Percentiles rank a stretch among this genome's conserved stretches.
These are phyloP conservation scores for Claviceps maximensis DNA, from an alignment of 2,329 filamentous ascomycete genomes.

Conservation along the genomic window DNA sequence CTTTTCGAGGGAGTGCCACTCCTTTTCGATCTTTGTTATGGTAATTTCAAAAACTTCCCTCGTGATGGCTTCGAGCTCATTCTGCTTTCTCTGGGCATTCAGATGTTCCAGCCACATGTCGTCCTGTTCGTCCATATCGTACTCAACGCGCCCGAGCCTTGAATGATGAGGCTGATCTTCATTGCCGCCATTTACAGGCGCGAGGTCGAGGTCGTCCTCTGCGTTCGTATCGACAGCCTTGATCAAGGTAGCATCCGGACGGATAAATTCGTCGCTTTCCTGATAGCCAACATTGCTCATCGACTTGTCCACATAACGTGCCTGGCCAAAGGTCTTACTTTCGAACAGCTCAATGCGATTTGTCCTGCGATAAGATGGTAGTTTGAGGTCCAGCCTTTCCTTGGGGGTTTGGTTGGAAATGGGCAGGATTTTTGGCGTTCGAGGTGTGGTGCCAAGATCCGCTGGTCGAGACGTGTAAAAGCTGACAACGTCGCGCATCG, in stretches of 20 bases:
- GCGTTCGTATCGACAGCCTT: slow-evolving; percentile 46
- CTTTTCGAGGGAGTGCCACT: slow-evolving; percentile 94
- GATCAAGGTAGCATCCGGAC: slow-evolving; percentile 60
- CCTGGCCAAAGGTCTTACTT: slow-evolving; percentile 70
- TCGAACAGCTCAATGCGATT: slow-evolving; percentile 72
- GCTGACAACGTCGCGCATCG: slow-evolving; percentile 36
- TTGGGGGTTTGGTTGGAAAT: slow-evolving; percentile 68
- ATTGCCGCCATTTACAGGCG: slow-evolving; percentile 13
- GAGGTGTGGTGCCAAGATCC: slow-evolving; percentile 32
- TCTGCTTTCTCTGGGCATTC: slow-evolving; percentile 62
- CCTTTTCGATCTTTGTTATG: slow-evolving; percentile 97
- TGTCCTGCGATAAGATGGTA: slow-evolving; percentile 62
- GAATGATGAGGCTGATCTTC: slow-evolving; percentile 22
- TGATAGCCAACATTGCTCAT: slow-evolving; percentile 96
- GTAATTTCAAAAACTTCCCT: slow-evolving; percentile 94
- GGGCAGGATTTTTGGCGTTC: slow-evolving; percentile 55
- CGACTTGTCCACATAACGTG: slow-evolving; percentile 86
- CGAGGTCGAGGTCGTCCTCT: slow-evolving; percentile 44
- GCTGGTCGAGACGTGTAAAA: slow-evolving; percentile 38
- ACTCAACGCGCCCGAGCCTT: slow-evolving; percentile 72
- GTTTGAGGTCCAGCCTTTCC: slow-evolving; percentile 65
- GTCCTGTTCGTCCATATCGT: slow-evolving; percentile 99
- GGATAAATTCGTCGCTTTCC: slow-evolving; percentile 78
- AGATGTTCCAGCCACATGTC: slow-evolving; percentile 86
- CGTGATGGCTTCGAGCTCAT: slow-evolving; percentile 70